These are phyloP conservation scores for Aaosphaeria pasadenensis DNA, from an alignment of 2,329 filamentous ascomycete species.

Conservation along the genomic window DNA sequence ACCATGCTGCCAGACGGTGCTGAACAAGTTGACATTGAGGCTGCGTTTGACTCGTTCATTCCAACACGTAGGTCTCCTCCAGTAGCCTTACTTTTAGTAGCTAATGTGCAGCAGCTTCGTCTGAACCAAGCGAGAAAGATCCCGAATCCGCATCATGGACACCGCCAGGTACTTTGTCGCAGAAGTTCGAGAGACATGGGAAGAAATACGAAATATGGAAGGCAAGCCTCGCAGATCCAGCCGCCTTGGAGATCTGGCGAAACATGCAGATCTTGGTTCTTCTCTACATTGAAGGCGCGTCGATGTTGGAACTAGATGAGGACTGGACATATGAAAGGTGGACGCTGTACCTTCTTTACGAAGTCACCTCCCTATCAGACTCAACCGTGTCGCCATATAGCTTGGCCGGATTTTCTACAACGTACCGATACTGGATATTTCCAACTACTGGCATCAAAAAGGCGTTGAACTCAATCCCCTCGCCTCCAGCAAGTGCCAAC, in stretches of 20 bases:
- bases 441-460: slow-evolving; percentile 46
- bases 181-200: slow-evolving; percentile 59
- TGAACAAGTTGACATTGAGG: slow-evolving; percentile 71
- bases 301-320: slow-evolving; percentile 66
- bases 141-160: slow-evolving; percentile 46
- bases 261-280: slow-evolving; percentile 81
- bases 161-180: slow-evolving; percentile 73
- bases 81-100: slow-evolving; percentile 9
- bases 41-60: slow-evolving; percentile 60
- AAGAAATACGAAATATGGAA: slow-evolving; percentile 82
- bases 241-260: slow-evolving; percentile 68
- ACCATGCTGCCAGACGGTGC: slow-evolving; percentile 53
- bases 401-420: slow-evolving; percentile 85
- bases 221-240: slow-evolving; percentile 67
- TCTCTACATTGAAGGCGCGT: slow-evolving; percentile 92
- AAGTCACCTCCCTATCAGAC: slow-evolving; percentile 31
- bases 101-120: slow-evolving; percentile 39
- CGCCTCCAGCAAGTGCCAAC: slow-evolving; percentile 22
- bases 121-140: slow-evolving; percentile 40
- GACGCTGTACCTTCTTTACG: slow-evolving; percentile 78
- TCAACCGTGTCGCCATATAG: slow-evolving; percentile 53
- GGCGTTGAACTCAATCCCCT: slow-evolving; percentile 32
- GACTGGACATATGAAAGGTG: slow-evolving; percentile 74
- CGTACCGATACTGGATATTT: slow-evolving; percentile 77
- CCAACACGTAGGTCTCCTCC: slow-evolving; percentile 58